Base-by-base conservation (phyloP, 2,329 filamentous ascomycete species). In the Coniochaeta sp. region DNA sequence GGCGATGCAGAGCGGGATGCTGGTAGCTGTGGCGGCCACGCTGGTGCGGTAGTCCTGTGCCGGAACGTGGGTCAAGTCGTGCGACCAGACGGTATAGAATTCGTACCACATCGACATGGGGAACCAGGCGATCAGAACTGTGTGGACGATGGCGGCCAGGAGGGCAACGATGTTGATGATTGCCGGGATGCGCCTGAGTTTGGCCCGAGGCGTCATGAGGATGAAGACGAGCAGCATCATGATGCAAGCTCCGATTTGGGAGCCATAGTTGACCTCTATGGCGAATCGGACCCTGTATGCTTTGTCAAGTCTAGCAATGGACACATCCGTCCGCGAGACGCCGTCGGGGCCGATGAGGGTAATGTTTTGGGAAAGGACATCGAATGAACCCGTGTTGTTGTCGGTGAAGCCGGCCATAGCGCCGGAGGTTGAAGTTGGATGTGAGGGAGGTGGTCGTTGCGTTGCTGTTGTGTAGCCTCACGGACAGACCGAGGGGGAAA, bases 201-300 rank as follows among this genome's bases (percentile, higher is more conserved):
- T 90, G 57, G 81, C 73, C 0, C 72, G 65, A 18, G 81, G 80
- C 0, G 87, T 91, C 65, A 91, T 76, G 53, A 85, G 61, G 10
- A 90, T 68, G 3, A 91, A 71, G 27, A 87, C 73, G 40, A 86
- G 58, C 16, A 91, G 71, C 61, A 90, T 79, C 54, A 86, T 68
- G 52, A 85, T 57, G 46, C 79, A 81, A 22, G 86, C 81, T 27
- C 89, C 89, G 49, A 91, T 74, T 64, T 92, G 87, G 16, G 78
- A 70, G 50, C 80, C 84, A 63, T 85, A 89, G 67, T 83, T 85
- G 72, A 88, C 51, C 18, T 55, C 27, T 0, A 31, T 12, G 6
- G 51, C 22, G 47, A 50, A 10, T 16, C n/a, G n/a, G n/a, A n/a
- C n/a, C n/a, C n/a, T n/a, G n/a, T n/a, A n/a, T n/a, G n/a, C n/a